A percentile compares a stretch with the other conserved stretches of the same genome.
phyloP scores from a whole-genome alignment of 192 early-diverging fungal genomes.

The Coemansia furcata region DNA sequence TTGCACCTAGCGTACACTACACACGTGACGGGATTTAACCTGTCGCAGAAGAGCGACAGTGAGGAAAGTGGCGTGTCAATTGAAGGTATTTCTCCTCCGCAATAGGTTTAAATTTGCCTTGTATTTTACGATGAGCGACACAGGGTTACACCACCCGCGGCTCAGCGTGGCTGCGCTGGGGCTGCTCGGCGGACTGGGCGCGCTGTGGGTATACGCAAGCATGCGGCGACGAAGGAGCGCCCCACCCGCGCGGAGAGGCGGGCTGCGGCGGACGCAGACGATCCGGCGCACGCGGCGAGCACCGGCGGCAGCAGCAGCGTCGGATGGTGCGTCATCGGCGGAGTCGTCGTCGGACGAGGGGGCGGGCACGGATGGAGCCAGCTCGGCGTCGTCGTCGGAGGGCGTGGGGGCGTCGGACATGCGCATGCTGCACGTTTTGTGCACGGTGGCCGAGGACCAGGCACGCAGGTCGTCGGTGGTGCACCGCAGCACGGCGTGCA shows the following conservation, averaged over 20 bases:
- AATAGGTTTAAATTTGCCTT: not conserved
- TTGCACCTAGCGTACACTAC: not conserved
- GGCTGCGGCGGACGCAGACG: slow-evolving; percentile 33
- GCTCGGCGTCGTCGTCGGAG: not conserved
- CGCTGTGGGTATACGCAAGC: slow-evolving; percentile 42
- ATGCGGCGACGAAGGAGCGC: not conserved
- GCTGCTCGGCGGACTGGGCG: slow-evolving; percentile 36
- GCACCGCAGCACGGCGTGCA: slow-evolving; percentile 88
- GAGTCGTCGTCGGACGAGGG: slow-evolving; percentile 1
- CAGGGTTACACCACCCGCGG: slow-evolving; percentile 20
- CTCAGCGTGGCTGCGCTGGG: slow-evolving; percentile 41
- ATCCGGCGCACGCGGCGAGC: slow-evolving; percentile 41
- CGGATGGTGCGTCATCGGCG: not conserved
- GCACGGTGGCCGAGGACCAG: slow-evolving; percentile 86
- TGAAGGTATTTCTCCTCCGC: not conserved
- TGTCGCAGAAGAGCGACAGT: not conserved
- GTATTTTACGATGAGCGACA: not conserved
- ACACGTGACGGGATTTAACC: not conserved
- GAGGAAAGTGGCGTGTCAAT: not conserved
- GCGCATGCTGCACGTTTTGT: slow-evolving; percentile 66
- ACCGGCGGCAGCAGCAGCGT: not conserved
- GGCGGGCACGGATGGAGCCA: slow-evolving; percentile 4
- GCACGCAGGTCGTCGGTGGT: slow-evolving; percentile 60
- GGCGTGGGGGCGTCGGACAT: slow-evolving; percentile 37
- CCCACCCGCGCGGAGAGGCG: not conserved